Evolutionary conservation across 2,329 filamentous ascomycete genomes (phyloP).

Genomic region (Trichophyton schoenleinii): DNA sequence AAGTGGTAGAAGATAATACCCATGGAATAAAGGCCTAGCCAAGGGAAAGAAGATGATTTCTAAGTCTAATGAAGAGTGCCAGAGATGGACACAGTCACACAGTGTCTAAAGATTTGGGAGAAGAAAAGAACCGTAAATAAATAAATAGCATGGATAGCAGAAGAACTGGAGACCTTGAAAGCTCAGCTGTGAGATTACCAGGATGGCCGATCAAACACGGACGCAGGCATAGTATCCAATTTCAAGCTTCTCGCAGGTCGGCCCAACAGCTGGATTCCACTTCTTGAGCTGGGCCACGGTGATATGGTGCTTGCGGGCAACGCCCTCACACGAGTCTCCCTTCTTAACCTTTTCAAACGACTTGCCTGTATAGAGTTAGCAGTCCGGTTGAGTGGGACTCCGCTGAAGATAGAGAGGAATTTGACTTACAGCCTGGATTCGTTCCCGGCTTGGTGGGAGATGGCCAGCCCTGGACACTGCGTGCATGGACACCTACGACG

Average conservation of each 20-base stretch:
- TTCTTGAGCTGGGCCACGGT: neutral
- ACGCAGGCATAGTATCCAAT: neutral
- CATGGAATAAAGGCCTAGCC: no score
- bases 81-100: no score
- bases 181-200: no score
- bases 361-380: neutral
- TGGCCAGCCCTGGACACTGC: neutral
- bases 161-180: neutral
- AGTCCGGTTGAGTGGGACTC: neutral
- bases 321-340: neutral
- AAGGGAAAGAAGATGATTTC: no score
- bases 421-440: neutral
- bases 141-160: neutral
- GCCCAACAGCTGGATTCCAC: slow-evolving; percentile 1
- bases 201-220: neutral
- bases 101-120: neutral
- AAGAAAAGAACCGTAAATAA: neutral
- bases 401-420: neutral
- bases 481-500: neutral
- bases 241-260: neutral
- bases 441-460: neutral
- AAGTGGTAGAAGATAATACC: no score
- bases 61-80: no score
- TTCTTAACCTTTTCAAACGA: neutral
- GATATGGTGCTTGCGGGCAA: neutral